Conservation (phyloP, 2,329 filamentous ascomycete species). For the Hirsutella thompsonii region DNA sequence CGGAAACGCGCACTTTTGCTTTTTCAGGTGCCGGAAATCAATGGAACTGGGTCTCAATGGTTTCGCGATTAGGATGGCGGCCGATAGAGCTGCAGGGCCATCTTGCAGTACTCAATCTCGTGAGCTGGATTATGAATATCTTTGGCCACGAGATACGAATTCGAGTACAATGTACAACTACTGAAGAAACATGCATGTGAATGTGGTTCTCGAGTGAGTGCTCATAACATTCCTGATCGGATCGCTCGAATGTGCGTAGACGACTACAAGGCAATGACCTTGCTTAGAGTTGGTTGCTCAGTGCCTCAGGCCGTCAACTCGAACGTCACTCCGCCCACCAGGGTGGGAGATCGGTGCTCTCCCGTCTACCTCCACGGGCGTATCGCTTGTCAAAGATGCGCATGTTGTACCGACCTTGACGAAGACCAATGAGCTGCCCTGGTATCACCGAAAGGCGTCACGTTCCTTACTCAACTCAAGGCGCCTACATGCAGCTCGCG, state of each 20-base stretch:
- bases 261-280: too few relatives aligned
- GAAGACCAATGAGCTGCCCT: conserved; percentile 1
- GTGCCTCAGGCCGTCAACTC: too few relatives aligned
- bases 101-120: conserved; percentile 8
- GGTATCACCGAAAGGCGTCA: background rate
- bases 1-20: conserved; percentile 23
- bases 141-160: conserved; percentile 13
- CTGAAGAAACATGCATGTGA: background rate
- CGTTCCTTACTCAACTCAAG: background rate
- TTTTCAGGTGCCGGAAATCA: conserved; percentile 20
- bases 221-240: too few relatives aligned
- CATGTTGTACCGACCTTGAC: background rate
- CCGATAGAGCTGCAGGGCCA: conserved; percentile 12
- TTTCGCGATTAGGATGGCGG: conserved; percentile 18
- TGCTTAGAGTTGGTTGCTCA: too few relatives aligned
- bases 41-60: conserved; percentile 19
- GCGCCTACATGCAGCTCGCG: background rate
- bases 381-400: background rate
- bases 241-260: too few relatives aligned
- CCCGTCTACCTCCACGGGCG: background rate
- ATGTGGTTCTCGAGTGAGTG: background rate
- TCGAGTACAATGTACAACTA: conserved; percentile 15
- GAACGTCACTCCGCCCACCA: too few relatives aligned
- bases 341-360: background rate
- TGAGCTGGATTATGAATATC: conserved; percentile 12